Conservation (phyloP, 73 alveolate species). For the Stentor roeselii region DNA sequence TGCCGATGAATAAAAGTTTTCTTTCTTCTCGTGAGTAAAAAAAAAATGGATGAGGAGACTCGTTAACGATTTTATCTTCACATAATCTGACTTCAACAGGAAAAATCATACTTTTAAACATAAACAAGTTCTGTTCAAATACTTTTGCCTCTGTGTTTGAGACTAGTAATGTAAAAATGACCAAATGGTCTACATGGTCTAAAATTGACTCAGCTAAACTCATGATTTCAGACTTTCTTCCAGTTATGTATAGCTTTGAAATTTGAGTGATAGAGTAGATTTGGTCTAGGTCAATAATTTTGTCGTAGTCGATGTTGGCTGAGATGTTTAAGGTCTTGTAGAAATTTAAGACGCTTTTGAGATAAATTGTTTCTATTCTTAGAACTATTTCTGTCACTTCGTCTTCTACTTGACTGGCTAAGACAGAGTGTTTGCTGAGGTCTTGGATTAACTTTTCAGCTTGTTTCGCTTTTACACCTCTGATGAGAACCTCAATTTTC, state of each 20-base stretch:
- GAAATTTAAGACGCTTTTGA: not conserved
- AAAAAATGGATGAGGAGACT: conserved; percentile 24
- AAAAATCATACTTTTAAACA: not conserved
- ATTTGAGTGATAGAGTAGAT: not conserved
- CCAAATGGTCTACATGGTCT: not conserved
- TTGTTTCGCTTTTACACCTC: not conserved
- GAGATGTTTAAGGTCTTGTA: not conserved
- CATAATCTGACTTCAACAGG: conserved; percentile 16
- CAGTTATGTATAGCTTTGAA: not conserved
- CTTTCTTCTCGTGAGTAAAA: conserved; percentile 22
- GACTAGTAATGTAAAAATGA: not conserved
- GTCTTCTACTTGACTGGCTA: not conserved
- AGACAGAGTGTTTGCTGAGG: not conserved
- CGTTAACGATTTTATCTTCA: not conserved
- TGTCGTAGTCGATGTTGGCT: not conserved
- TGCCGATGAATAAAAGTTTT: conserved; percentile 4
- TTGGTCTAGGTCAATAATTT: not conserved
- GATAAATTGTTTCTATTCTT: not conserved
- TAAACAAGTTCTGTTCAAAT: not conserved
- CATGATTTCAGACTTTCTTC: not conserved
- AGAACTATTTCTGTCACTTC: conserved; percentile 1
- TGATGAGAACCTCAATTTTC: not conserved
- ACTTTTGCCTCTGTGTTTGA: not conserved
- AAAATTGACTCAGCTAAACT: not conserved
- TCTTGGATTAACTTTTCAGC: not conserved